These are phyloP conservation scores for Kwoniella shandongensis DNA, from an alignment of 768 basidiomycete species.

Conservation along the genomic window DNA sequence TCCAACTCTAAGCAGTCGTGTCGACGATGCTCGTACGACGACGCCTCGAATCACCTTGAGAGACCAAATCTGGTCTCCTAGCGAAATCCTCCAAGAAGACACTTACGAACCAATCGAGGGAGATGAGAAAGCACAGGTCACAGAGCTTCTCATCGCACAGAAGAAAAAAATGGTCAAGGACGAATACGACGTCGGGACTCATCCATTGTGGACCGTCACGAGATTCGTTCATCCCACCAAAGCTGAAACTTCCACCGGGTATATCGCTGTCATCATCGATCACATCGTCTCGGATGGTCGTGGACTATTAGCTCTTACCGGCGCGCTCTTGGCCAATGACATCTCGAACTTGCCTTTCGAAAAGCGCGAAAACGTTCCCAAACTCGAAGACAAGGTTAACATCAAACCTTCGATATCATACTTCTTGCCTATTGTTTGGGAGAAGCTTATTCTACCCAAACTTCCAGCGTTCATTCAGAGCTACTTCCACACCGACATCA, in stretches of 20 bases:
- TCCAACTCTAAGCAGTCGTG: conserved; percentile 10
- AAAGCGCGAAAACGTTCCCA: conserved; percentile 1
- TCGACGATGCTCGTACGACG: conserved; percentile 9
- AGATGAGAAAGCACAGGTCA: not conserved
- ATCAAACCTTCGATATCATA: conserved; percentile 9
- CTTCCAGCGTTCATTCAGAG: conserved; percentile 18
- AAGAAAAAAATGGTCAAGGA: not conserved
- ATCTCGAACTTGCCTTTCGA: conserved; percentile 22
- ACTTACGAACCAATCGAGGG: conserved; percentile 2
- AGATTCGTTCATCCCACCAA: conserved; percentile 1
- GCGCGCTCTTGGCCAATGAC: conserved; percentile 10
- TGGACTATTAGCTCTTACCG: conserved; percentile 7
- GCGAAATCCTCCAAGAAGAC: conserved; percentile 5
- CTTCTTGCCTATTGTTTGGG: conserved; percentile 18
- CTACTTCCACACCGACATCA: conserved; percentile 8
- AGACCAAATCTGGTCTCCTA: conserved; percentile 8
- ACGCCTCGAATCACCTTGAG: conserved; percentile 9
- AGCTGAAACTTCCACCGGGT: not conserved
- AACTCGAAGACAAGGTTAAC: conserved; percentile 6
- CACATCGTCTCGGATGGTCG: conserved; percentile 20
- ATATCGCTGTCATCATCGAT: conserved; percentile 17
- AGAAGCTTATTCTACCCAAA: conserved; percentile 16
- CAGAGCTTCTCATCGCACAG: not conserved
- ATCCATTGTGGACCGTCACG: conserved; percentile 17
- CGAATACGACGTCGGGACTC: not conserved